Conservation (phyloP, 805 yeast species). For the Barnettozyma siamensis region DNA sequence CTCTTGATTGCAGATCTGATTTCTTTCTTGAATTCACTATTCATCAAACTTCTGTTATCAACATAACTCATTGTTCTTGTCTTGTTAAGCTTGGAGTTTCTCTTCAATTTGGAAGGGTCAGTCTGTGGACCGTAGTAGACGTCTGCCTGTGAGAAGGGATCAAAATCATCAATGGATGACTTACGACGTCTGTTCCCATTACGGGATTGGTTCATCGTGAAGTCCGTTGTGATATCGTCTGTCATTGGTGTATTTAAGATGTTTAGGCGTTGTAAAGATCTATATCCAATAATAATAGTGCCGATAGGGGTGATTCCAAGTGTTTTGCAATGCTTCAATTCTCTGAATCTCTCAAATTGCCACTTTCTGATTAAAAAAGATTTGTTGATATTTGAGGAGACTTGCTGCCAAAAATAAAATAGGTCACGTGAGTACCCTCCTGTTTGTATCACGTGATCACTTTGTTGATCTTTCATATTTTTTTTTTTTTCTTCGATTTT, state of each 20-base stretch:
- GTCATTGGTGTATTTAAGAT: conserved; percentile 8
- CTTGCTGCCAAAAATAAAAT: too few species aligned
- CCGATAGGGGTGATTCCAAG: too few species aligned
- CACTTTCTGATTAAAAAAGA: too few species aligned
- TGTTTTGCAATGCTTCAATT: too few species aligned
- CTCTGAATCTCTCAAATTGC: too few species aligned
- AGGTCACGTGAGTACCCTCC: too few species aligned
- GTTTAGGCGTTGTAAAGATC: too few species aligned
- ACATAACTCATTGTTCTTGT: conserved; percentile 52
- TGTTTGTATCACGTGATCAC: neutral
- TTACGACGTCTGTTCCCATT: conserved; percentile 14
- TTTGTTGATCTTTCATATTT: neutral
- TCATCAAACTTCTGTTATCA: conserved; percentile 22
- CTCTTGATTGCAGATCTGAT: conserved; percentile 31
- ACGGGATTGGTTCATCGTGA: conserved; percentile 9
- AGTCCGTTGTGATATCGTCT: conserved; percentile 4
- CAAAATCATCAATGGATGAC: conserved; percentile 24
- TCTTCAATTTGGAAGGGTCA: conserved; percentile 43
- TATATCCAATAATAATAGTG: too few species aligned
- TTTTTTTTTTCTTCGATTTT: neutral
- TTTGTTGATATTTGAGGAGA: too few species aligned
- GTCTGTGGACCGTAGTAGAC: conserved; percentile 62
- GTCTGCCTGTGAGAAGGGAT: conserved; percentile 67
- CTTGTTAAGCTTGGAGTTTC: conserved; percentile 39
- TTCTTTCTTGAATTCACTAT: conserved; percentile 18